Evolutionary conservation across 2,329 filamentous ascomycete species (phyloP), one percentile per base, ranked within the genome.

Genomic region (Sarocladium kiliense): DNA sequence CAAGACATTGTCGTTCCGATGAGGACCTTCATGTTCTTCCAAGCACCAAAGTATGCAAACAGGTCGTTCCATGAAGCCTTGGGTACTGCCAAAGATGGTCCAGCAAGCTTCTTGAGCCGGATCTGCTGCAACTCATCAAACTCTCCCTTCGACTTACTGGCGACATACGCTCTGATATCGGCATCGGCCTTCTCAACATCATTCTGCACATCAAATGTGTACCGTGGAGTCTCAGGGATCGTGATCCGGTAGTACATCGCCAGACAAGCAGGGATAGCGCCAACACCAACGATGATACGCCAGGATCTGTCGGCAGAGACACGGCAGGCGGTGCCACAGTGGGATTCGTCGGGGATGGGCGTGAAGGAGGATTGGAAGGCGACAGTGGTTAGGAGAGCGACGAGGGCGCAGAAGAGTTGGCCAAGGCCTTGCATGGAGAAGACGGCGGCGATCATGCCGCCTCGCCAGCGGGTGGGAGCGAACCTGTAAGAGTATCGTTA

Each of bases 181-280:
- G 83, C 84, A 56, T 86, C 84, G 27, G 83, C 89, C 71, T 90
- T 88, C 68, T 89, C 81, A 27, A 89, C 77, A 64, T 94, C 88
- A 57, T 84, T 85, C 26, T 84, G 79, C 2, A 94, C 83, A 67
- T 94, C 89, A 62, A 92, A 91, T 1, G 89, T 92, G 68, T 92
- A 93, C 36, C 88, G 82, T 36, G 89, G 88, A 3, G 89, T 92
- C 72, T 94, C 90, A 9, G 89, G 89, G 57, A 94, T 92, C 21
- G 89, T 93, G 54, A 94, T 80, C 59, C 89, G 87, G 72, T 89
- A 94, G 71, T 92, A 93, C n/a, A 94, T 77, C 12, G 89, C 89
- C 56, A 91, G 79, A 63, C 84, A 88, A 2, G 87, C 89, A 0
- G 89, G 89, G 10, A 94, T 74, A 12, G 87, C 88, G 36, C 89